Evolutionary conservation across 1,139 yeast species (phyloP).

Genomic region (Suhomyces bribrorum): DNA sequence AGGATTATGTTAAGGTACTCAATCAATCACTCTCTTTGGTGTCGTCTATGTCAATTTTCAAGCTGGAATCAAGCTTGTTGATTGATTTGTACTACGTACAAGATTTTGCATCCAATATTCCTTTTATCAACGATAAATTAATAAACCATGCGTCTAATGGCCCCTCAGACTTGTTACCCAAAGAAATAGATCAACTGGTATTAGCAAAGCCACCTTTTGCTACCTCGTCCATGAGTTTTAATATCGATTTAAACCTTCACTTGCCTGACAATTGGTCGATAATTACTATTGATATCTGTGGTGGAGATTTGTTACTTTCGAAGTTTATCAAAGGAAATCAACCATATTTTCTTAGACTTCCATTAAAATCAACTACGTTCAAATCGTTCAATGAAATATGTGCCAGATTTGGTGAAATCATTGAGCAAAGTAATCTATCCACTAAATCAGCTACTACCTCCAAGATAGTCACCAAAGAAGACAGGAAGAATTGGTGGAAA

Average conservation of each 20-base stretch:
- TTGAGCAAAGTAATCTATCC: constrained; percentile 59
- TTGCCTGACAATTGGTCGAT: constrained; percentile 59
- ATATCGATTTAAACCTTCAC: constrained; percentile 19
- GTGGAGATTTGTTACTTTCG: constrained; percentile 59
- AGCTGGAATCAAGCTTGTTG: constrained; percentile 22
- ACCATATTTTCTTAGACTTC: constrained; percentile 59
- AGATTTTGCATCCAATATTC: constrained; percentile 35
- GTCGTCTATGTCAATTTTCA: constrained; percentile 27
- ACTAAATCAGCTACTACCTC: constrained; percentile 57
- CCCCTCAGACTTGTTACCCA: constrained; percentile 15
- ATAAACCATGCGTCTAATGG: constrained; percentile 17
- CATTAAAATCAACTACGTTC: constrained; percentile 39
- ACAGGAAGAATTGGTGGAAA: constrained; percentile 78
- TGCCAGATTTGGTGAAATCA: constrained; percentile 49
- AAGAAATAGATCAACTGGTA: not conserved
- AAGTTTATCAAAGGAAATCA: constrained; percentile 35
- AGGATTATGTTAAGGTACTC: constrained; percentile 21
- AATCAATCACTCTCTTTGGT: constrained; percentile 28
- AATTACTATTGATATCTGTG: constrained; percentile 63
- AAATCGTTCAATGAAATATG: constrained; percentile 49
- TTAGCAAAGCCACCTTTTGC: not conserved
- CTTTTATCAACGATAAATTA: constrained; percentile 34
- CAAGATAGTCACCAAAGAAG: constrained; percentile 55
- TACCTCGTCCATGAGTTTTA: constrained; percentile 14
- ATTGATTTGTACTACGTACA: constrained; percentile 32